phyloP scores from a whole-genome alignment of 106 monocot genomes.

The Phalaenopsis aphrodite region DNA sequence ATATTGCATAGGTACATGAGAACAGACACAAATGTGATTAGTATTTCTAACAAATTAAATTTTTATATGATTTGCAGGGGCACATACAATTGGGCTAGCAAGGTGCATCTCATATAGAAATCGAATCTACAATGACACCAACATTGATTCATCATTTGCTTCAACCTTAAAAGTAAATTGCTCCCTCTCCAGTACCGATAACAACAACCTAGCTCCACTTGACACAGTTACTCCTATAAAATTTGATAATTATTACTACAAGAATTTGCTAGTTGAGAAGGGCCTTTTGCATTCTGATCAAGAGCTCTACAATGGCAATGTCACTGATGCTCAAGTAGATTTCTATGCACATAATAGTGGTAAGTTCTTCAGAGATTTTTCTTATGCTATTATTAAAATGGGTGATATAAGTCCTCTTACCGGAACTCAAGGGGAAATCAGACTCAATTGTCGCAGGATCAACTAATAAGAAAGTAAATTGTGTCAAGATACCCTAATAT shows the following conservation, averaged over 20 bases:
- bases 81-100: conserved; percentile 68
- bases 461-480: conserved; percentile 17
- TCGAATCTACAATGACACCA: conserved; percentile 67
- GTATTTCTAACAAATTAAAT: background rate
- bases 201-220: conserved; percentile 49
- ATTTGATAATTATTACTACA: conserved; percentile 72
- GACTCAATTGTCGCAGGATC: conserved; percentile 62
- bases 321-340: conserved; percentile 48
- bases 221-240: conserved; percentile 36
- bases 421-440: conserved; percentile 60
- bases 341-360: conserved; percentile 28
- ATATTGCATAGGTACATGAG: too few relatives aligned
- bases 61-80: conserved; percentile 22
- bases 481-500: too few relatives aligned
- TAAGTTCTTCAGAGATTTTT: conserved; percentile 59
- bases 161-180: conserved; percentile 22
- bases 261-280: conserved; percentile 45
- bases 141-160: conserved; percentile 61
- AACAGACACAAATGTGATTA: too few relatives aligned
- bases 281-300: conserved; percentile 90
- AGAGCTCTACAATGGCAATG: conserved; percentile 54
- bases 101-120: conserved; percentile 49
- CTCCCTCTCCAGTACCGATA: conserved; percentile 28
- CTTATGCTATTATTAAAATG: conserved; percentile 73
- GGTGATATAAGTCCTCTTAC: conserved; percentile 71